Conservation (phyloP, 805 yeast genomes). For the Starmerella tilneyi region DNA sequence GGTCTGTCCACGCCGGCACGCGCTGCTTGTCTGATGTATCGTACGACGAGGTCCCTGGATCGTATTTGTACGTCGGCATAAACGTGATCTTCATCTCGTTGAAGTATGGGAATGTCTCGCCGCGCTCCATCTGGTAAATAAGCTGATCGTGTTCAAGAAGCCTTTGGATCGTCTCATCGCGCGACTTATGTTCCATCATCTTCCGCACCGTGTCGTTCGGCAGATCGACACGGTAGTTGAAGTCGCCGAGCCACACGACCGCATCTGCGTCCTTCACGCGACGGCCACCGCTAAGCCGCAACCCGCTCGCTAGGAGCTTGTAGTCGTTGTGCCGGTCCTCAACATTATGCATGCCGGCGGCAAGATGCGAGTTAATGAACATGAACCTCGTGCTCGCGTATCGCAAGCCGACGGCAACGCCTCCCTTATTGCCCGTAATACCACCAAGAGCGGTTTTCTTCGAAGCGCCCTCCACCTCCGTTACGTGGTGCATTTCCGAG, state of each 20-base stretch:
- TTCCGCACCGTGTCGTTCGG: constrained; percentile 65
- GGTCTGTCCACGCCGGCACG: constrained; percentile 94
- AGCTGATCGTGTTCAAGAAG: constrained; percentile 71
- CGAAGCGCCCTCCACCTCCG: constrained; percentile 85
- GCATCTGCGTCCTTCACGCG: constrained; percentile 74
- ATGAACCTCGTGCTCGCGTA: constrained; percentile 74
- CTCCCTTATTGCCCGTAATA: constrained; percentile 94
- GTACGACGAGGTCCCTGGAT: constrained; percentile 67
- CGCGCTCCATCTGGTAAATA: constrained; percentile 56
- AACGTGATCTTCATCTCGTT: constrained; percentile 68
- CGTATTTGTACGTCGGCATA: constrained; percentile 86
- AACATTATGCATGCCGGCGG: constrained; percentile 77
- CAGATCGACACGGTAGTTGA: constrained; percentile 68
- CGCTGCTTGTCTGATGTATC: constrained; percentile 88
- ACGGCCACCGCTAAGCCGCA: constrained; percentile 67
- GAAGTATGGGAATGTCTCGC: constrained; percentile 64
- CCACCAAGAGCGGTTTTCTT: constrained; percentile 96
- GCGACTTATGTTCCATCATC: constrained; percentile 35
- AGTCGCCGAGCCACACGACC: constrained; percentile 89
- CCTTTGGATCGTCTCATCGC: constrained; percentile 18
- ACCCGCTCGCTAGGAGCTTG: constrained; percentile 60
- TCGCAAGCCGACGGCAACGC: constrained; percentile 81
- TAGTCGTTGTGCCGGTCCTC: constrained; percentile 83
- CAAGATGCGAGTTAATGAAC: constrained; percentile 80
- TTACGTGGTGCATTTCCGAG: constrained; percentile 47